Conservation (phyloP, 495 filamentous ascomycete species). For the Aspergillus sclerotiicarbonarius region DNA sequence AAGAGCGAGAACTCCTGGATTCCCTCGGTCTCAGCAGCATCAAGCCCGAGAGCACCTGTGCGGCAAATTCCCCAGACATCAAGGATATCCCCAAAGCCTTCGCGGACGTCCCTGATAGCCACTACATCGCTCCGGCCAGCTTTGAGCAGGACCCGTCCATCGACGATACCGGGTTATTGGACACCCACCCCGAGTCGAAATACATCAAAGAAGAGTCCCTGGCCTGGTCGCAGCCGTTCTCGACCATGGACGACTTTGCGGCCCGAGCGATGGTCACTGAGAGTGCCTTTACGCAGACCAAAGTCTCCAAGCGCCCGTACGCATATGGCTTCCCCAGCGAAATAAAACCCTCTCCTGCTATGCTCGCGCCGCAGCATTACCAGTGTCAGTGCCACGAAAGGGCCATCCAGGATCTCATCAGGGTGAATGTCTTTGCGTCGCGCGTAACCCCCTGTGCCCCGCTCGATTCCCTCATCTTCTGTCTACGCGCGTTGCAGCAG, state of each 20-base stretch:
- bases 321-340: constrained; percentile 11
- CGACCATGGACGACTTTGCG: constrained; percentile 2
- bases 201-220: constrained; percentile 7
- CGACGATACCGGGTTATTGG: too few species aligned
- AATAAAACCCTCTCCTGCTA: not conserved
- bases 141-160: not conserved
- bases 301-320: not conserved
- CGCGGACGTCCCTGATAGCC: not conserved
- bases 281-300: not conserved
- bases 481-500: constrained; percentile 29
- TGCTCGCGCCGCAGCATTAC: not conserved
- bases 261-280: not conserved
- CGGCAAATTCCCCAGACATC: not conserved
- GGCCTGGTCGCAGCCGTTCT: constrained; percentile 14
- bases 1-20: constrained; percentile 18
- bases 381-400: constrained; percentile 26
- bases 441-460: constrained; percentile 16
- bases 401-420: constrained; percentile 20
- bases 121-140: constrained; percentile 4
- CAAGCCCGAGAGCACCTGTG: constrained; percentile 1
- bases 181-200: not conserved
- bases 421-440: constrained; percentile 20
- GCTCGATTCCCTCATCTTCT: constrained; percentile 33
- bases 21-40: constrained; percentile 11
- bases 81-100: not conserved